Conservation (phyloP, 352 stramenopile species). For the Phytophthora ramorum region DNA sequence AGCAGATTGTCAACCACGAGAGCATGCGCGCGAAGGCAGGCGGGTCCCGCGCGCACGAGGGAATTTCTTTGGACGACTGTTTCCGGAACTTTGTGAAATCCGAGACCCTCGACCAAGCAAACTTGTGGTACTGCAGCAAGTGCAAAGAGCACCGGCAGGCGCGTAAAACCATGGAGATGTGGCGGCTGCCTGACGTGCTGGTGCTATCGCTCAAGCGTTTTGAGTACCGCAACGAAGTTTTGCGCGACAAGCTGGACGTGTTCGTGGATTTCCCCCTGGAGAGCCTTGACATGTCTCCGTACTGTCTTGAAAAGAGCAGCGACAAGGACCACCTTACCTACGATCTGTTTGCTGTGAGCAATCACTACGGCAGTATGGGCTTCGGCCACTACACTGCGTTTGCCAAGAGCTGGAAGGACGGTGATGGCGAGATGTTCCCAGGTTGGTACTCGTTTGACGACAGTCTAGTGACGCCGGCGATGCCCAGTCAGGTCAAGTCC, state of each 20-base stretch:
- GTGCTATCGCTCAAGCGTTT: conserved; percentile 91
- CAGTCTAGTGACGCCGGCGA: conserved; percentile 68
- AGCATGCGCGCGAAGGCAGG: conserved; percentile 44
- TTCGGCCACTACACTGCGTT: conserved; percentile 93
- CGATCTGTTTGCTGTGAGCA: conserved; percentile 90
- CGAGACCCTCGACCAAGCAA: conserved; percentile 83
- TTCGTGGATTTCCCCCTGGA: conserved; percentile 91
- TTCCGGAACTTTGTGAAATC: conserved; percentile 89
- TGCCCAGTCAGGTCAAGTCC: conserved; percentile 69
- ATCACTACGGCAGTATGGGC: conserved; percentile 91
- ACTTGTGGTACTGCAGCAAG: conserved; percentile 86
- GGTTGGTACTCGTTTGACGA: conserved; percentile 90
- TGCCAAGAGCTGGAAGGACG: conserved; percentile 72
- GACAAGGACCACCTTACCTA: conserved; percentile 64
- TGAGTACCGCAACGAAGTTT: conserved; percentile 85
- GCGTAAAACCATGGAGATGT: conserved; percentile 85
- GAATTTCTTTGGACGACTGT: conserved; percentile 75
- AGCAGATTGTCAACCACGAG: conserved; percentile 64
- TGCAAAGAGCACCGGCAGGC: conserved; percentile 85
- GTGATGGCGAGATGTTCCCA: conserved; percentile 59
- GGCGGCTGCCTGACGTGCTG: conserved; percentile 80
- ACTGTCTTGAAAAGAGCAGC: conserved; percentile 65
- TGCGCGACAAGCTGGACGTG: conserved; percentile 85
- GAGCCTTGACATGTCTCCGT: conserved; percentile 81
- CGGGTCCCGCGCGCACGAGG: conserved; percentile 34